Conservation (phyloP, 768 basidiomycete genomes). For the Pleurotus platypus region DNA sequence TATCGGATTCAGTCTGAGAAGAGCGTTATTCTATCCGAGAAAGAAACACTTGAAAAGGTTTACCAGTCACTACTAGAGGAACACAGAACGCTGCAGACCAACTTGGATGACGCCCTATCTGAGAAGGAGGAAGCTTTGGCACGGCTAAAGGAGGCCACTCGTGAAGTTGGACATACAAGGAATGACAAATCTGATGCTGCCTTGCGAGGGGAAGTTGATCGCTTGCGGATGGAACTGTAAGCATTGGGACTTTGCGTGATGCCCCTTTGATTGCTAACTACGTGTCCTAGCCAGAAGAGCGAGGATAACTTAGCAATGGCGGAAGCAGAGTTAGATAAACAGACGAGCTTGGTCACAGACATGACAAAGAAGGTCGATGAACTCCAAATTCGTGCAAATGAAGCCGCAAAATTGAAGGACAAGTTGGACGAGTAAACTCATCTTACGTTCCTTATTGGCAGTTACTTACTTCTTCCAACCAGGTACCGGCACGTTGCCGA, state of each 20-base stretch:
- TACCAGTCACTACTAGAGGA: constrained; percentile 77
- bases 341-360: constrained; percentile 62
- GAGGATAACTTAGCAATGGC: constrained; percentile 86
- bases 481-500: constrained; percentile 93
- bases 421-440: constrained; percentile 85
- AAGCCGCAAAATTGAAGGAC: constrained; percentile 81
- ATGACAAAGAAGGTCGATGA: constrained; percentile 81
- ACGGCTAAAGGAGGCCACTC: constrained; percentile 56
- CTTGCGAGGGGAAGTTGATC: constrained; percentile 78
- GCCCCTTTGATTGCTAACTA: constrained; percentile 15
- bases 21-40: constrained; percentile 74
- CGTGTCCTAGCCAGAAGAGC: constrained; percentile 74
- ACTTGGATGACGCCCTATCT: constrained; percentile 68
- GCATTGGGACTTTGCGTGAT: constrained; percentile 25
- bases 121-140: constrained; percentile 77
- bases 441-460: background rate
- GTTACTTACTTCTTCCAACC: constrained; percentile 4
- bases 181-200: constrained; percentile 75
- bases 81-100: constrained; percentile 69
- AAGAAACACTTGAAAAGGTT: constrained; percentile 81
- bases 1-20: constrained; percentile 81
- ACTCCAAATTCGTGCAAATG: constrained; percentile 71
- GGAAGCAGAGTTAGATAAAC: constrained; percentile 82
- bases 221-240: constrained; percentile 80
- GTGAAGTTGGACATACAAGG: constrained; percentile 56